Conservation (phyloP, 2,329 filamentous ascomycete genomes). For the Fusarium graminum region DNA sequence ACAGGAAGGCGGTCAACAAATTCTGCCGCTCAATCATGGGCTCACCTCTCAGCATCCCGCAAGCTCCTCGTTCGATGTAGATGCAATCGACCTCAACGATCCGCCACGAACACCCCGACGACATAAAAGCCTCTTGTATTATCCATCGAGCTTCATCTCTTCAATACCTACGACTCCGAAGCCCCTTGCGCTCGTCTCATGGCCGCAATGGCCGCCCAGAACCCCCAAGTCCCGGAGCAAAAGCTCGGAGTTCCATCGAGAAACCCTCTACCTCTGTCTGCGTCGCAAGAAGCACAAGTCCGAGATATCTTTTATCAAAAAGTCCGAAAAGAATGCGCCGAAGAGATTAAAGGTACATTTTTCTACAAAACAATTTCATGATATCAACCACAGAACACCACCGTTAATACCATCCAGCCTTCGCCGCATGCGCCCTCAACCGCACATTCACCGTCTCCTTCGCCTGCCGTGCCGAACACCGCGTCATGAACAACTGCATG, state of each 20-base stretch:
- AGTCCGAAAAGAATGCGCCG: conserved; percentile 80
- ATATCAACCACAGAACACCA: conserved; percentile 11
- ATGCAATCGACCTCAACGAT: conserved; percentile 24
- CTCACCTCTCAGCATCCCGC: conserved; percentile 43
- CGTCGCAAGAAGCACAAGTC: conserved; percentile 84
- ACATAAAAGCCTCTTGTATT: neutral
- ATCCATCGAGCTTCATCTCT: neutral
- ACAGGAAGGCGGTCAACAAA: conserved; percentile 39
- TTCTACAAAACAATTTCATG: neutral
- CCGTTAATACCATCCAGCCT: conserved; percentile 68
- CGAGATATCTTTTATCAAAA: conserved; percentile 84
- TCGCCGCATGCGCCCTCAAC: conserved; percentile 88
- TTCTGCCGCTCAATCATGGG: conserved; percentile 45
- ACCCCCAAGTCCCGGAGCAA: conserved; percentile 53
- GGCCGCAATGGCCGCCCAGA: conserved; percentile 54
- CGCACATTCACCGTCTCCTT: conserved; percentile 91
- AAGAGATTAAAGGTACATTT: conserved; percentile 79
- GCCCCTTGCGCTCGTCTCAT: conserved; percentile 35
- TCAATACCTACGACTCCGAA: conserved; percentile 11
- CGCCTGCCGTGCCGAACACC: conserved; percentile 82
- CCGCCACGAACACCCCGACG: conserved; percentile 5
- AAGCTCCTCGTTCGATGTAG: conserved; percentile 47
- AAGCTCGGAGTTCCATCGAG: conserved; percentile 67
- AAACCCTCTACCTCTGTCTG: conserved; percentile 86
- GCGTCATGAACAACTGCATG: conserved; percentile 96